Evolutionary conservation across 305 asterid species (phyloP), one percentile per base, ranked within the genome.

Genomic region (Fraxinus latifolia): DNA sequence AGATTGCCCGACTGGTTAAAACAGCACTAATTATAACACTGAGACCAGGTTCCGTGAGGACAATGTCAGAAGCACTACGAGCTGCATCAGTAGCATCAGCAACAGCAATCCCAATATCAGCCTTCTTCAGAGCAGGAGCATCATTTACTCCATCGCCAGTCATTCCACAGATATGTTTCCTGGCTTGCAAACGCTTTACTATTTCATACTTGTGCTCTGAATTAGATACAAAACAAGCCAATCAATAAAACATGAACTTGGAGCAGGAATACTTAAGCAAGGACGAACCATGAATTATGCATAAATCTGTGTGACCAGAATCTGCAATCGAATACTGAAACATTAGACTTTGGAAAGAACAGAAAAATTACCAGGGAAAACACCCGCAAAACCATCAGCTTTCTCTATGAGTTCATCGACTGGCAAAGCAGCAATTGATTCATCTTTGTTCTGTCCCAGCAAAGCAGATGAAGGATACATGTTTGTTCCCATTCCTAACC

Each of bases 21-120:
- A 96, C 99, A 84, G 98, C 99, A 74, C 99, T 96, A 15, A 96
- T 96, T 55, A 96, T 96, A 74, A 96, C 99, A 79, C 98, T 96
- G 58, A 96, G 97, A 74, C 99, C 99, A 53, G 99, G 98, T 82
- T 96, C 99, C 0, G 99, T 94, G 78, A 96, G 99, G 55, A 96
- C 99, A 82, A 96, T 96, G 80, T 96, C 99, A 15, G 98, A 96
- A 89, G 99, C 99, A 86, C 98, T 91, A 50, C 99, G 97, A 84
- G 99, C 99, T 53, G 99, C 99, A 88, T 96, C 99, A 82, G 99
- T 96, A 0, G 99, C 99, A 91, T 96, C 99, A 60, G 91, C 98
- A 67, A 96, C 99, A 75, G 99, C 99, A 83, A 96, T 96, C 71
- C 98, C 99, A 33, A 96, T 96, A 88, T 96, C 99, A 12, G 99